A percentile compares a stretch with the other conserved stretches of the same genome.
Conservation (phyloP, 306 rosid genomes). For the Begonia masoniana region DNA sequence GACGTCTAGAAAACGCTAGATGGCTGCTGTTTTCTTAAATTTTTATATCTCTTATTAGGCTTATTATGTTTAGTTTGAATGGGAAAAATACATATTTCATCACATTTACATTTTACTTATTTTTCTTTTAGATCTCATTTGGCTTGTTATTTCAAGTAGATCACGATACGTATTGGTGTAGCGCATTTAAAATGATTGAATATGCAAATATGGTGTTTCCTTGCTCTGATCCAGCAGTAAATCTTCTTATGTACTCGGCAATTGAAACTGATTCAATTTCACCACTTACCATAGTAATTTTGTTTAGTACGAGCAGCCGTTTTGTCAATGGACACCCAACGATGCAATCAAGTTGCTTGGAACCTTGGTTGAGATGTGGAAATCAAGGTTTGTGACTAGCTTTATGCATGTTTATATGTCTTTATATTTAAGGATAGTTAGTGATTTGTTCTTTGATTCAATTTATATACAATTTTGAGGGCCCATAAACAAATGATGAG, state of each 20-base stretch:
- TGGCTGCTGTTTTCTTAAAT: too few relatives aligned
- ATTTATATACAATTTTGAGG: background rate
- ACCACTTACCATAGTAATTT: slow-evolving; percentile 2
- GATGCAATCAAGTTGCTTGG: slow-evolving; percentile 55
- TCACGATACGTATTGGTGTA: too few relatives aligned
- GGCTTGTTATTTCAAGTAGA: too few relatives aligned
- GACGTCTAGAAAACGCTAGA: too few relatives aligned
- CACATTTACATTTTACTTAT: background rate
- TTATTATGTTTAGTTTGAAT: too few relatives aligned
- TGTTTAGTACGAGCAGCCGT: slow-evolving; percentile 45
- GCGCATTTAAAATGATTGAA: background rate
- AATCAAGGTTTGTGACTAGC: slow-evolving; percentile 44
- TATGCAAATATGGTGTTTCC: too few relatives aligned
- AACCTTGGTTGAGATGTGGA: slow-evolving; percentile 50
- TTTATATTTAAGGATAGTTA: too few relatives aligned
- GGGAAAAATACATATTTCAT: too few relatives aligned
- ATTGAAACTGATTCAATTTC: background rate
- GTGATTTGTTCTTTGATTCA: too few relatives aligned
- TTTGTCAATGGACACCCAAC: slow-evolving; percentile 37
- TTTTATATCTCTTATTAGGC: too few relatives aligned
- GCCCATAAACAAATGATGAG: background rate
- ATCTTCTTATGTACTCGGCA: background rate
- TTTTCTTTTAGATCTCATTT: background rate
- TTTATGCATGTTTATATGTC: slow-evolving; percentile 2
- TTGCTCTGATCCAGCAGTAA: background rate